Conservation (phyloP, 441 rosid species). For the Erodium texanum region DNA sequence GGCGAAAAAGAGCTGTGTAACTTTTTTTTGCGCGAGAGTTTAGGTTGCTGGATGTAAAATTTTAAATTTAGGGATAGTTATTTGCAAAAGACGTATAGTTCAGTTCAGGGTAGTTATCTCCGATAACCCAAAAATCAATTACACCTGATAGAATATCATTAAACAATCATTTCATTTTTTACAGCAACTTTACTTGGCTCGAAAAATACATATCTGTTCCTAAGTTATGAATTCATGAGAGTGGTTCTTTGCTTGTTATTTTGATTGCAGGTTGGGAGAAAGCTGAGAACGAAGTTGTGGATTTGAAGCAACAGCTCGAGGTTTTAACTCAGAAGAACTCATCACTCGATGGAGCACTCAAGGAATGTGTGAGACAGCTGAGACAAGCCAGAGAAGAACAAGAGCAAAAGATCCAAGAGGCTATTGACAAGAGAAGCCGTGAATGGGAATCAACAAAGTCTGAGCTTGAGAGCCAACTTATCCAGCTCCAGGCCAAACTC, state of each 20-base stretch:
- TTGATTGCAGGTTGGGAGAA: slow-evolving; percentile 69
- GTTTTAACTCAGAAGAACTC: slow-evolving; percentile 38
- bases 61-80: no score
- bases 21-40: no score
- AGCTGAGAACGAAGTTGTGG: slow-evolving; percentile 62
- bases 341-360: slow-evolving; percentile 75
- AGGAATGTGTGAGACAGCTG: slow-evolving; percentile 89
- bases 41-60: no score
- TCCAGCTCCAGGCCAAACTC: slow-evolving; percentile 38
- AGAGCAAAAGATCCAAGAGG: slow-evolving; percentile 45
- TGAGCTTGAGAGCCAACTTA: slow-evolving; percentile 41
- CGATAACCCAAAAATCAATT: no score
- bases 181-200: not conserved
- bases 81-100: no score
- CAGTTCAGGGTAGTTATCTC: no score
- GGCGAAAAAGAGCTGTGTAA: no score
- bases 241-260: no score
- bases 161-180: not conserved
- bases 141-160: no score
- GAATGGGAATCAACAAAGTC: slow-evolving; percentile 61
- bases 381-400: slow-evolving; percentile 85
- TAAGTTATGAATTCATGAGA: no score
- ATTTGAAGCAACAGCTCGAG: slow-evolving; percentile 61
- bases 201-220: not conserved
- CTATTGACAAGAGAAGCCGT: slow-evolving; percentile 8